These are phyloP conservation scores for Gremmenia infestans DNA, from an alignment of 2,329 filamentous ascomycete species.

Conservation along the genomic window DNA sequence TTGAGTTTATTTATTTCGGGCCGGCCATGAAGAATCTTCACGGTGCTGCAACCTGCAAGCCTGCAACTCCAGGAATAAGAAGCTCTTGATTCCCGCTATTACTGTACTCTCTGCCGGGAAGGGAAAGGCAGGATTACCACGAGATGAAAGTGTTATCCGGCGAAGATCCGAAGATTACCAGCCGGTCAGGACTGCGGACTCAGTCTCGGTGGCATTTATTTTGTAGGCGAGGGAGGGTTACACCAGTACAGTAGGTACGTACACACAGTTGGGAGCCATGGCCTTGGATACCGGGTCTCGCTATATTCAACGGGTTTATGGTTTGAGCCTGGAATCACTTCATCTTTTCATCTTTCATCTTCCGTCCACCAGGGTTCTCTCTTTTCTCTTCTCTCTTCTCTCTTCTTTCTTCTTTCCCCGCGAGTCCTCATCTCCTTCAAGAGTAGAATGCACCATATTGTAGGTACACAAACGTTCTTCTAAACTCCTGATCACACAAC, in stretches of 20 bases:
- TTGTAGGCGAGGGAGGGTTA: background rate
- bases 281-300: conserved; percentile 3
- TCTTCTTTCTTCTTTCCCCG: no score
- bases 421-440: no score
- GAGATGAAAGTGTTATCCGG: background rate
- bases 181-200: no score
- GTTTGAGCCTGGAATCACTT: background rate
- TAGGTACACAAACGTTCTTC: no score
- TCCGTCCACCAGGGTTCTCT: no score
- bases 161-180: background rate
- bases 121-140: background rate
- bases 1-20: no score
- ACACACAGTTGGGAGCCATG: background rate
- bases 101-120: background rate
- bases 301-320: background rate
- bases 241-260: background rate
- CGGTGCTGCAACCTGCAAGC: background rate
- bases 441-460: no score
- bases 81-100: background rate
- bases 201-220: no score
- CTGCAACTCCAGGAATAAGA: background rate
- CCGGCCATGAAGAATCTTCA: conserved; percentile 13
- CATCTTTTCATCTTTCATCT: background rate
- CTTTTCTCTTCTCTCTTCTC: no score
- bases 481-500: no score